A percentile compares a stretch with the other conserved stretches of the same genome.
These are phyloP conservation scores for Aspergillus pseudoglaucus DNA, from an alignment of 2,329 filamentous ascomycete species.

Conservation along the genomic window DNA sequence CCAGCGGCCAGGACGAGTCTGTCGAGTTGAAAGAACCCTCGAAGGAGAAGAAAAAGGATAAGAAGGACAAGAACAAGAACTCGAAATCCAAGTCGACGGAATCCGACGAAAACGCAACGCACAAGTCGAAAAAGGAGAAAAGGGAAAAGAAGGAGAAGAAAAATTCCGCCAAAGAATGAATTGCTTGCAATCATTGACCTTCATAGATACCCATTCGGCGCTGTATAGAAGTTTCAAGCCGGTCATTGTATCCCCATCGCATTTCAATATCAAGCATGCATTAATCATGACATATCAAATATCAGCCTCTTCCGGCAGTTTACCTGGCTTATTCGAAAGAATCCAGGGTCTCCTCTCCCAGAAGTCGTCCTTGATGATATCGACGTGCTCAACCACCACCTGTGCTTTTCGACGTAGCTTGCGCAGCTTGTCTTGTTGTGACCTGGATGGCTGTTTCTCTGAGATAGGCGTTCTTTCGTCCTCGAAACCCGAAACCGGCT, in stretches of 20 bases:
- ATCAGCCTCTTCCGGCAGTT: constrained; percentile 48
- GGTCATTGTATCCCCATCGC: constrained; percentile 5
- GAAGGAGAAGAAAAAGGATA: constrained; percentile 22
- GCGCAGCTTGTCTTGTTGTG: constrained; percentile 74
- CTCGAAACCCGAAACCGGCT: constrained; percentile 8
- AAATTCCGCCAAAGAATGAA: constrained; percentile 5
- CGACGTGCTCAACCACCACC: constrained; percentile 76
- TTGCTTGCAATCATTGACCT: neutral
- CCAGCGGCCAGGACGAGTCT: constrained; percentile 19
- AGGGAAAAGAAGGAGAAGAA: constrained; percentile 25
- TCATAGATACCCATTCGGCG: constrained; percentile 29
- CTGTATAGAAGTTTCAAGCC: constrained; percentile 8
- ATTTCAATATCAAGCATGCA: neutral
- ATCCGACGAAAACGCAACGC: constrained; percentile 32
- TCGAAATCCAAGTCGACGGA: constrained; percentile 20
- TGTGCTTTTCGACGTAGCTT: constrained; percentile 75
- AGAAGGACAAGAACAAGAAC: constrained; percentile 18
- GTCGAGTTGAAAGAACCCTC: constrained; percentile 21
- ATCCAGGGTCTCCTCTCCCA: constrained; percentile 86
- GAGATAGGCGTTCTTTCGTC: constrained; percentile 12
- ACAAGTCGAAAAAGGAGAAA: constrained; percentile 44
- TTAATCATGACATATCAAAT: constrained; percentile 11
- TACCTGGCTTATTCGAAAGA: constrained; percentile 66
- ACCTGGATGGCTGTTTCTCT: constrained; percentile 58
- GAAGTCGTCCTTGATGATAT: constrained; percentile 93